phyloP scores from a whole-genome alignment of 768 basidiomycete species.

The Baorangia bicolor region DNA sequence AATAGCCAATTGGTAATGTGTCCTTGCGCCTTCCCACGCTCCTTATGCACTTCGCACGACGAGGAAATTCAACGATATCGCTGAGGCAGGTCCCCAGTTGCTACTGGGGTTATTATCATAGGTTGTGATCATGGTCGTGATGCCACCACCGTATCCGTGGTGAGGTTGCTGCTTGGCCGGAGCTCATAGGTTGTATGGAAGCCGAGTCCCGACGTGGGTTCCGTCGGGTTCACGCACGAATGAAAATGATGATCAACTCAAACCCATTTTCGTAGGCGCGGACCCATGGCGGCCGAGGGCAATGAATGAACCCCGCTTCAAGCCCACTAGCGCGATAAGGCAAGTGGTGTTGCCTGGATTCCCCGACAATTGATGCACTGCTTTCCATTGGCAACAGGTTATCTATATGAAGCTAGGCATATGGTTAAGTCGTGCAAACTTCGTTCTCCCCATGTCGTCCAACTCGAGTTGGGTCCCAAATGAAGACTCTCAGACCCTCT shows the following conservation, averaged over 20 bases:
- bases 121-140: too few species aligned
- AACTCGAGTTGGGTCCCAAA: constrained; percentile 20
- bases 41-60: too few species aligned
- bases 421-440: background rate
- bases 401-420: background rate
- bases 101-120: too few species aligned
- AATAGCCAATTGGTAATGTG: background rate
- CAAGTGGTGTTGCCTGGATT: background rate
- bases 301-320: background rate
- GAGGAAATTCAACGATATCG: too few species aligned
- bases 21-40: too few species aligned
- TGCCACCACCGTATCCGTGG: too few species aligned
- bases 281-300: background rate
- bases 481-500: constrained; percentile 12
- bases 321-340: background rate
- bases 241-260: background rate
- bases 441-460: constrained; percentile 7
- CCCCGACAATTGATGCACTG: background rate
- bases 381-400: background rate
- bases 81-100: too few species aligned
- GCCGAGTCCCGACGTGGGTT: too few species aligned
- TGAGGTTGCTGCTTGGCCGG: too few species aligned
- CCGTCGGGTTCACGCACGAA: too few species aligned
- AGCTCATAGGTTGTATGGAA: too few species aligned
- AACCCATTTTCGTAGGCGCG: too few species aligned